These are phyloP conservation scores for Ogataea polymorpha DNA, from an alignment of 805 yeast genomes.

Conservation along the genomic window DNA sequence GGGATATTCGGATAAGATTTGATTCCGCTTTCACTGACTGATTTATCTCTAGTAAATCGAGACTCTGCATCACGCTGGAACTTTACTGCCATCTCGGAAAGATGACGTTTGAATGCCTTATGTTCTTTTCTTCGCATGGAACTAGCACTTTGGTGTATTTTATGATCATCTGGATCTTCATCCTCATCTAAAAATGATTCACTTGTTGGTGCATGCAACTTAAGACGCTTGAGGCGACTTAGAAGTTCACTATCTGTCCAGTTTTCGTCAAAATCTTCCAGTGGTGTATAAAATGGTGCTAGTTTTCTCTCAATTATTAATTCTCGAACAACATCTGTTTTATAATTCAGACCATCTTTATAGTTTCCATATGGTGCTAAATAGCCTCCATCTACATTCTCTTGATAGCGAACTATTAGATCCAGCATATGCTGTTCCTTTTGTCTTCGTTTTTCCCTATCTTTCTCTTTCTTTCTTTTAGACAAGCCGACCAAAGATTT, in stretches of 20 bases:
- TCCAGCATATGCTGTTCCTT: conserved; percentile 55
- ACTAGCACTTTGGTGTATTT: conserved; percentile 47
- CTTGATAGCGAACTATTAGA: conserved; percentile 57
- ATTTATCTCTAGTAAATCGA: conserved; percentile 32
- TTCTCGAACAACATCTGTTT: conserved; percentile 66
- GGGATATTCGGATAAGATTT: conserved; percentile 33
- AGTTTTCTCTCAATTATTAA: conserved; percentile 66
- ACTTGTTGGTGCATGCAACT: conserved; percentile 52
- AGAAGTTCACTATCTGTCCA: conserved; percentile 75
- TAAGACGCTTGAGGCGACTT: conserved; percentile 44
- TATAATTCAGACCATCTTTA: conserved; percentile 70
- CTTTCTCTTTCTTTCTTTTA: conserved; percentile 36
- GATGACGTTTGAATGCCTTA: conserved; percentile 38
- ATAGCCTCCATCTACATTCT: conserved; percentile 90
- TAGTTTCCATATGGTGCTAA: conserved; percentile 91
- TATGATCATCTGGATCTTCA: conserved; percentile 64
- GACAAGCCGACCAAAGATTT: conserved; percentile 18
- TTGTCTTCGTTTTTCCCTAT: conserved; percentile 52
- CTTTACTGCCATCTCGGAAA: conserved; percentile 38
- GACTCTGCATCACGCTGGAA: conserved; percentile 37
- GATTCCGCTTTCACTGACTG: conserved; percentile 25
- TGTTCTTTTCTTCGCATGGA: conserved; percentile 47
- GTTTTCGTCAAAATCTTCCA: conserved; percentile 68
- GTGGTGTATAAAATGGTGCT: conserved; percentile 89
- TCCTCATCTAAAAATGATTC: conserved; percentile 49